These are phyloP conservation scores for Lactarius sp. DNA, from an alignment of 768 basidiomycete species.

Conservation along the genomic window DNA sequence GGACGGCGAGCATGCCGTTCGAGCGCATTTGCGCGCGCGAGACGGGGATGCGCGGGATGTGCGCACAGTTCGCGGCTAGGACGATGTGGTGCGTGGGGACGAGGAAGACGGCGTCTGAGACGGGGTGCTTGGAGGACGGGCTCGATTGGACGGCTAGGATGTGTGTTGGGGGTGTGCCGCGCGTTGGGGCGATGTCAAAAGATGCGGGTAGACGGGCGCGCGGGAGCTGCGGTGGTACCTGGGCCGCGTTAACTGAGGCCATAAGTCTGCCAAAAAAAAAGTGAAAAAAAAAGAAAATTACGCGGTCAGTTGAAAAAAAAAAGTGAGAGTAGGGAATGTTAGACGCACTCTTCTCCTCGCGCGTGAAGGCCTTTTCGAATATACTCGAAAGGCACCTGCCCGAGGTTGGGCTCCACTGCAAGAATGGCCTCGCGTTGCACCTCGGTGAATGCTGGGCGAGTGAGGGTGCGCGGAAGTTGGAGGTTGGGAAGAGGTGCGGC, in stretches of 20 bases:
- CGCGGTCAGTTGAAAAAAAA: not conserved
- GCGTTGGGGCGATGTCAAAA: constrained; percentile 17
- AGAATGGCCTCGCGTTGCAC: constrained; percentile 51
- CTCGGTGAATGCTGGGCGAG: constrained; percentile 54
- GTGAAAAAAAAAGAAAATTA: not conserved
- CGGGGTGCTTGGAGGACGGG: constrained; percentile 36
- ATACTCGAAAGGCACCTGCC: constrained; percentile 56
- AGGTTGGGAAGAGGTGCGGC: constrained; percentile 37
- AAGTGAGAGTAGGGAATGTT: not conserved
- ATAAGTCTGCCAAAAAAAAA: constrained; percentile 9
- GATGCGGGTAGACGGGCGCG: constrained; percentile 20
- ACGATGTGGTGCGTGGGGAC: constrained; percentile 61
- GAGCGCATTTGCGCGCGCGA: constrained; percentile 26
- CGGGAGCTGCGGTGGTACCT: constrained; percentile 24
- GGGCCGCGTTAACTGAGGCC: constrained; percentile 17
- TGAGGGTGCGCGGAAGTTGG: constrained; percentile 68
- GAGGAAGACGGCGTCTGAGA: constrained; percentile 39
- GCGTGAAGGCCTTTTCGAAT: constrained; percentile 47
- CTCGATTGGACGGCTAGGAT: constrained; percentile 37
- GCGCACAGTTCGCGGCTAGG: constrained; percentile 55
- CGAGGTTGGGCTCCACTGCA: constrained; percentile 50
- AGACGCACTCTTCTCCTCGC: constrained; percentile 42
- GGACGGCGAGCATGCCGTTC: constrained; percentile 37
- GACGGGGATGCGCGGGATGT: constrained; percentile 47
- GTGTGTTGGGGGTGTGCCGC: constrained; percentile 15